Conservation (phyloP, 805 yeast species). For the Candida suzukii region DNA sequence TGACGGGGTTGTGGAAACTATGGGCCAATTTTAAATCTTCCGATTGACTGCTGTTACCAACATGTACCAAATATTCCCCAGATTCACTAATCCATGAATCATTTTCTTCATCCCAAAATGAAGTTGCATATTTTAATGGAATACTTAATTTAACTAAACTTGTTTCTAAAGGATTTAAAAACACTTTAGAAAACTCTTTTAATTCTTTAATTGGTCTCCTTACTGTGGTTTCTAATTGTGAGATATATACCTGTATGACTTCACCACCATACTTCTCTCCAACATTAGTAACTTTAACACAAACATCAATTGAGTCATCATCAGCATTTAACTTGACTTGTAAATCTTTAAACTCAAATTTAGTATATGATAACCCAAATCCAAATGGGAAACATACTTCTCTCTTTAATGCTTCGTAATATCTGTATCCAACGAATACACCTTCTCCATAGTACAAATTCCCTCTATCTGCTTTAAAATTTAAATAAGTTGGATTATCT, state of each 20-base stretch:
- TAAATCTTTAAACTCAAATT: too few relatives aligned
- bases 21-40: too few relatives aligned
- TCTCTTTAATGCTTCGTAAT: slow-evolving; percentile 44
- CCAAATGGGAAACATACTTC: slow-evolving; percentile 56
- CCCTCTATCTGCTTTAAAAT: slow-evolving; percentile 44
- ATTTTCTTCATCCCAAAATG: slow-evolving; percentile 44
- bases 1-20: too few relatives aligned
- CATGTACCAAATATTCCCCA: slow-evolving; percentile 41
- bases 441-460: slow-evolving; percentile 52
- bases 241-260: slow-evolving; percentile 47
- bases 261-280: slow-evolving; percentile 46
- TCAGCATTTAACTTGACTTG: slow-evolving; percentile 32
- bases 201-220: slow-evolving; percentile 53
- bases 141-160: slow-evolving; percentile 29
- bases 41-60: slow-evolving; percentile 35
- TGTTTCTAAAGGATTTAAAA: slow-evolving; percentile 41
- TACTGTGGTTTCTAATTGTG: slow-evolving; percentile 27
- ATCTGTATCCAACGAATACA: slow-evolving; percentile 62
- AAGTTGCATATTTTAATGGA: slow-evolving; percentile 42
- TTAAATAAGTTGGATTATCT: slow-evolving; percentile 52
- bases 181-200: too few relatives aligned
- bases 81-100: too few relatives aligned
- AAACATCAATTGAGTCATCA: slow-evolving; percentile 21
- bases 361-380: slow-evolving; percentile 53
- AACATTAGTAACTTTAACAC: slow-evolving; percentile 37